Base-by-base conservation (phyloP, 2,329 filamentous ascomycete genomes). In the Penicillium italicum region DNA sequence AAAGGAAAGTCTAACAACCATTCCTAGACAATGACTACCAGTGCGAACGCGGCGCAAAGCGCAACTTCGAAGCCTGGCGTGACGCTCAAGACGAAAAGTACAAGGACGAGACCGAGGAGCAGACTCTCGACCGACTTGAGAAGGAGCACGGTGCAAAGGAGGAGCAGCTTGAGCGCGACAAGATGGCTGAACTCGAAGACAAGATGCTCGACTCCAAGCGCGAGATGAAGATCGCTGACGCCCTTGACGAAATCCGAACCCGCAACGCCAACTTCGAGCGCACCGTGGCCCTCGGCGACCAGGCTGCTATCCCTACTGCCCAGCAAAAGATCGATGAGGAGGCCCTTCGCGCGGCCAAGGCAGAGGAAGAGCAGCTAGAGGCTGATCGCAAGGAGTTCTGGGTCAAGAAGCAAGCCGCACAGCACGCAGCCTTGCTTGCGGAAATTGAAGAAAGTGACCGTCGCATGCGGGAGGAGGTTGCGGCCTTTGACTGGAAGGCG, bases 181-280 rank as follows among this genome's bases (percentile, higher is more conserved):
- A 91, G 22, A 99, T 99, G 95, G 89, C 89, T 55, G 92, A 97
- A 70, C 77, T 99, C 44, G 94, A 99, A 76, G 87, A 89, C 60
- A 97, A 97, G 78, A 96, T 93, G 53, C 78, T 89, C 22, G 94
- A 99, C 72, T 92, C 92, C 1, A 92, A 94, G 78, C 82, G 88
- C 38, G 94, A 99, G 75, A 99, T 99, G 92, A 90, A 89, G 18
- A 90, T 97, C 42, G 94, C 94, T 2, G 94, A 99, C 77, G 93
- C 92, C 8, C 77, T 99, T 53, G 94, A 99, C 73, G 92, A 97
- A 76, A 97, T 99, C 55, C 82, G 93, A 53, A 93, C 90, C 50
- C 80, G 93, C 61, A 99, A 99, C 76, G 94, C 94, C 8, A 81
- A 91, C 60, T 85, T 94, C 47, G 90, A 96, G 73, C 82, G 89